Evolutionary conservation across 2,329 filamentous ascomycete genomes (phyloP).

Genomic region (Coniochaeta sp.): DNA sequence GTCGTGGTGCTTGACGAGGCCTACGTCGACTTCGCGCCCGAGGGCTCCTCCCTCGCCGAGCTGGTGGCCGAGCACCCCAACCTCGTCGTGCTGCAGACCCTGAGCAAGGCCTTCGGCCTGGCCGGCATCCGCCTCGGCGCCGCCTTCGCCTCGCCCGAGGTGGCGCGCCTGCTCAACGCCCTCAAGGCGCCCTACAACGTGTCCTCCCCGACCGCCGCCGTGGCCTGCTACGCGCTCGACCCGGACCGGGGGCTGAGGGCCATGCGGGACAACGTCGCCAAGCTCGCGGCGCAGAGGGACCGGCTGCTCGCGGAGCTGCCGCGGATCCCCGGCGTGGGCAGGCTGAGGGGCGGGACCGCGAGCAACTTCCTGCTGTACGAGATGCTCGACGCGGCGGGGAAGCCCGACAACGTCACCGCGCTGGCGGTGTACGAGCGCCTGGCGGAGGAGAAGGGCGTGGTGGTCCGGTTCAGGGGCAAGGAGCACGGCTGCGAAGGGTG

Average conservation of each 20-base stretch:
- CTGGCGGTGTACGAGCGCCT: constrained; percentile 75
- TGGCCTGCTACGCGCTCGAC: constrained; percentile 68
- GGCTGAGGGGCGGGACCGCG: constrained; percentile 69
- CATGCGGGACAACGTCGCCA: constrained; percentile 65
- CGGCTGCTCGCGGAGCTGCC: constrained; percentile 68
- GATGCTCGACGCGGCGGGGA: constrained; percentile 65
- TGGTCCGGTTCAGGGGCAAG: constrained; percentile 89
- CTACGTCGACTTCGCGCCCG: constrained; percentile 86
- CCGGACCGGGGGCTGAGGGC: constrained; percentile 54
- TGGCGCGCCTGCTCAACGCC: constrained; percentile 78
- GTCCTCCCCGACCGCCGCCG: constrained; percentile 74
- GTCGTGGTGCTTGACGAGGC: constrained; percentile 91
- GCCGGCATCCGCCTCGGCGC: constrained; percentile 87
- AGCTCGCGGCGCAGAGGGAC: constrained; percentile 70
- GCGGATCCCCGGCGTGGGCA: constrained; percentile 68
- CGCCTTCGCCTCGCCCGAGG: constrained; percentile 67
- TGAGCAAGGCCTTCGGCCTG: constrained; percentile 96
- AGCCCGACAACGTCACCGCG: constrained; percentile 73
- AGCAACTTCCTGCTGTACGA: constrained; percentile 91
- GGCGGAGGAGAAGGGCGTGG: constrained; percentile 80
- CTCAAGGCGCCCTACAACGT: constrained; percentile 97
- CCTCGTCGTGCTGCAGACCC: constrained; percentile 93
- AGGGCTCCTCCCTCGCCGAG: constrained; percentile 72
- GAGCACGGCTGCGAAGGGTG: constrained; percentile 87
- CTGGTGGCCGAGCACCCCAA: constrained; percentile 93